Evolutionary conservation across 352 stramenopile genomes (phyloP).

Genomic region (Phytophthora rubi): DNA sequence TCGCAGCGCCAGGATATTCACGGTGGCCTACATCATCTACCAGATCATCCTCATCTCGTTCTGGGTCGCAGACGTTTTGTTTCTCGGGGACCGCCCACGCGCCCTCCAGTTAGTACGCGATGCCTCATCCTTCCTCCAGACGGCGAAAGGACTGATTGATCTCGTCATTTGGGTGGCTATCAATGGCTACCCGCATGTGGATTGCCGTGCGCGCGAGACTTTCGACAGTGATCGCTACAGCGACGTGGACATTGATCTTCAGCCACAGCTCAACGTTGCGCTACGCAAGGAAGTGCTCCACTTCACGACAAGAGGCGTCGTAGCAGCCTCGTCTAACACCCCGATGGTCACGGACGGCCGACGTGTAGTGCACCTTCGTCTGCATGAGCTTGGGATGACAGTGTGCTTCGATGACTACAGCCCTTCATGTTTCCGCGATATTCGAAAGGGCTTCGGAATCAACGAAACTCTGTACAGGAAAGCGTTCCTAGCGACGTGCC

Average conservation of each 20-base stretch:
- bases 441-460: slow-evolving; percentile 82
- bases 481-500: slow-evolving; percentile 81
- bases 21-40: slow-evolving; percentile 82
- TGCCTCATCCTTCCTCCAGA: slow-evolving; percentile 72
- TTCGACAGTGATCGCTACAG: slow-evolving; percentile 65
- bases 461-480: slow-evolving; percentile 78
- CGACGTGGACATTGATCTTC: slow-evolving; percentile 81
- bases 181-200: slow-evolving; percentile 52
- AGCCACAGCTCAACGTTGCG: slow-evolving; percentile 87
- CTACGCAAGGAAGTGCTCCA: slow-evolving; percentile 90
- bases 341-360: slow-evolving; percentile 52
- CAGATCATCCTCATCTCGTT: slow-evolving; percentile 85
- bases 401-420: slow-evolving; percentile 85
- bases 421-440: slow-evolving; percentile 74
- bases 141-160: slow-evolving; percentile 81
- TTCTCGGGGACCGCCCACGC: slow-evolving; percentile 39
- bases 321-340: slow-evolving; percentile 76
- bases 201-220: slow-evolving; percentile 41
- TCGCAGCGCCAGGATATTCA: slow-evolving; percentile 82
- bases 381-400: slow-evolving; percentile 85
- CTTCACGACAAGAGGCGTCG: slow-evolving; percentile 87
- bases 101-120: slow-evolving; percentile 57
- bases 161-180: slow-evolving; percentile 87
- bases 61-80: slow-evolving; percentile 70
- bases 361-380: slow-evolving; percentile 69